Conservation (phyloP, 2,329 filamentous ascomycete genomes). For the Penicillium sp. region DNA sequence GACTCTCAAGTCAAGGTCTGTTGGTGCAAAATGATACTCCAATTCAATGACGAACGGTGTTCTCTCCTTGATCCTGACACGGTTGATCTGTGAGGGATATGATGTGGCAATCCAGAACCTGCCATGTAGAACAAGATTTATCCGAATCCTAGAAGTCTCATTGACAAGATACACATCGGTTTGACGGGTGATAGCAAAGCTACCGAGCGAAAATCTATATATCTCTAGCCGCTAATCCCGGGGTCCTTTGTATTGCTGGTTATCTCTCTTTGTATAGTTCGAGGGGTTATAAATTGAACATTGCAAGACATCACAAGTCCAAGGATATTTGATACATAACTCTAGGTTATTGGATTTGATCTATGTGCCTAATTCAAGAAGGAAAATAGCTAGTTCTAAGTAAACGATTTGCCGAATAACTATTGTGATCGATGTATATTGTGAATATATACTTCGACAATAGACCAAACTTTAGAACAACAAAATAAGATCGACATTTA, state of each 20-base stretch:
- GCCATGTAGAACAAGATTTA: background rate
- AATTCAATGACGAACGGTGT: conserved; percentile 17
- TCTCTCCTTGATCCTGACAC: background rate
- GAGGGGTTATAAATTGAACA: background rate
- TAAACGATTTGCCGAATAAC: no score
- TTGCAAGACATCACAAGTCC: background rate
- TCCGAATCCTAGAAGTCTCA: background rate
- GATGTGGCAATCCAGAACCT: background rate
- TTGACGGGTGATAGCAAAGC: background rate
- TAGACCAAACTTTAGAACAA: background rate
- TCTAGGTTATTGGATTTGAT: background rate
- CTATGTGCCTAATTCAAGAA: background rate
- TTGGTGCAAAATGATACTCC: conserved; percentile 30
- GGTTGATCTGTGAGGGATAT: background rate
- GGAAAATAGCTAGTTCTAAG: no score
- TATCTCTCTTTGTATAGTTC: background rate
- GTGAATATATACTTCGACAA: background rate
- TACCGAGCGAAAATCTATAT: background rate
- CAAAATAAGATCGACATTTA: background rate
- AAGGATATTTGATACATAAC: background rate
- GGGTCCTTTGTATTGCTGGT: background rate
- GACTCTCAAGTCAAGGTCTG: conserved; percentile 12
- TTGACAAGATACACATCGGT: background rate
- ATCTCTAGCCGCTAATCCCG: conserved; percentile 1
- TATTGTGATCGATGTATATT: background rate